Conservation (phyloP, 1,284 basidiomycete species). For the Cryptococcus sp. region DNA sequence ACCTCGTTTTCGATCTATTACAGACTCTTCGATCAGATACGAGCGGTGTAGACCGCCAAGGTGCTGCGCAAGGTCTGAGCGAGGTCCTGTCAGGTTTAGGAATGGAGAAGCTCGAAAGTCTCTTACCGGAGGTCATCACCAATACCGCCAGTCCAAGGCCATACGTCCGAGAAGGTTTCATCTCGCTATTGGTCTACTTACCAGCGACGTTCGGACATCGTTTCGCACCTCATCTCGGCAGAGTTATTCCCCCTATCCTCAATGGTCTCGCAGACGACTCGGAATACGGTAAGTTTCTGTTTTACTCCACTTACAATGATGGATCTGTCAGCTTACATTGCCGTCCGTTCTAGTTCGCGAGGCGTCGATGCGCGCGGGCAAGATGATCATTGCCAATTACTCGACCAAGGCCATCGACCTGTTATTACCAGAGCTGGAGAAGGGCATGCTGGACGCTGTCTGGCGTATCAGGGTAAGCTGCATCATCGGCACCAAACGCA, state of each 20-base stretch:
- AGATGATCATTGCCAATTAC: slow-evolving; percentile 98
- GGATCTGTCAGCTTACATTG: no score
- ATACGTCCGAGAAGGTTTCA: slow-evolving; percentile 96
- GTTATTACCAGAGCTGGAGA: slow-evolving; percentile 90
- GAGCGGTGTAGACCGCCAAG: slow-evolving; percentile 91
- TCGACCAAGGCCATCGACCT: slow-evolving; percentile 89
- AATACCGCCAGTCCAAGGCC: slow-evolving; percentile 87
- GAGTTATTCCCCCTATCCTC: slow-evolving; percentile 92
- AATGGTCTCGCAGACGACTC: slow-evolving; percentile 90
- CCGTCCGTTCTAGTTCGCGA: slow-evolving; percentile 64
- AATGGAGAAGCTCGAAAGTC: slow-evolving; percentile 92
- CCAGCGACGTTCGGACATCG: slow-evolving; percentile 92
- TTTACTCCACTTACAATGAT: background rate
- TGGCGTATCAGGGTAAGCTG: slow-evolving; percentile 88
- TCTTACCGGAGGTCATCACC: slow-evolving; percentile 90
- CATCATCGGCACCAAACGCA: background rate
- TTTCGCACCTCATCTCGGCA: slow-evolving; percentile 92
- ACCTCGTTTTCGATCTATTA: slow-evolving; percentile 87
- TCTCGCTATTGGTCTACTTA: slow-evolving; percentile 94
- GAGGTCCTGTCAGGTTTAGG: slow-evolving; percentile 95
- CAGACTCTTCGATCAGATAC: slow-evolving; percentile 90
- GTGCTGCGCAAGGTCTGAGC: slow-evolving; percentile 95
- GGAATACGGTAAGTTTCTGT: slow-evolving; percentile 64
- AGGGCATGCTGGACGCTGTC: slow-evolving; percentile 88
- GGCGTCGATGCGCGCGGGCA: slow-evolving; percentile 96